Conservation (phyloP, 345 rosid genomes). For the Citrus maxima region DNA sequence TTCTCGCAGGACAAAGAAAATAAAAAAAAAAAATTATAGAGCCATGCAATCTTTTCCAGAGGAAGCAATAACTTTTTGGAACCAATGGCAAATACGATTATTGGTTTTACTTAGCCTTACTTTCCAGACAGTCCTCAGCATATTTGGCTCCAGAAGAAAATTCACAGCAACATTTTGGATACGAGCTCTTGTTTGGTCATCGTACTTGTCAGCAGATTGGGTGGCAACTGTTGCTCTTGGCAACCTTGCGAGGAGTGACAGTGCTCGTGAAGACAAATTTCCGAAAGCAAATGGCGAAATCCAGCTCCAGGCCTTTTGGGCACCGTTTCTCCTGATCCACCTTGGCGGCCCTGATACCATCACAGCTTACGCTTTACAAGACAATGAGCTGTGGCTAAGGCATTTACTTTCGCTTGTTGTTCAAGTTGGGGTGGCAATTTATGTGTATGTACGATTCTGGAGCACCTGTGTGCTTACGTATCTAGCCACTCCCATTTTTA, state of each 20-base stretch:
- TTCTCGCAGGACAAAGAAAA: not conserved
- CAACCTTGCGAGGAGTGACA: not conserved
- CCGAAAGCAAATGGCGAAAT: not conserved
- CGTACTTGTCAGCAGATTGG: slow-evolving; percentile 23
- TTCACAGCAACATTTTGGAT: not conserved
- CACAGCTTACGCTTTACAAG: slow-evolving; percentile 32
- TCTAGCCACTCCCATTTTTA: slow-evolving; percentile 12
- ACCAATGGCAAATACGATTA: slow-evolving; percentile 14
- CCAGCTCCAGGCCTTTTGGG: slow-evolving; percentile 29
- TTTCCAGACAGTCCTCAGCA: slow-evolving; percentile 12
- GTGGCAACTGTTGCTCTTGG: slow-evolving; percentile 16
- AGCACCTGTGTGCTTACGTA: not conserved
- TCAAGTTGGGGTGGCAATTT: slow-evolving; percentile 17
- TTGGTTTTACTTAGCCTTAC: slow-evolving; percentile 12
- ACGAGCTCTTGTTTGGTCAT: not conserved
- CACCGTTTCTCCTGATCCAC: slow-evolving; percentile 37
- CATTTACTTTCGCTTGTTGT: slow-evolving; percentile 25
- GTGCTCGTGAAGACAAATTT: not conserved
- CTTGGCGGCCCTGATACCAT: slow-evolving; percentile 42
- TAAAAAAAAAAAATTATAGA: too few relatives aligned
- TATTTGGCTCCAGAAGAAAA: slow-evolving; percentile 13
- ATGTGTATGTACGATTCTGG: slow-evolving; percentile 21
- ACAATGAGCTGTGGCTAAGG: slow-evolving; percentile 40
- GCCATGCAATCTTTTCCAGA: not conserved
- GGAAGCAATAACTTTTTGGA: not conserved